A percentile compares a stretch with the other conserved stretches of the same genome.
Conservation (phyloP, 768 basidiomycete genomes). For the Rubroboletus pulcherrimus region DNA sequence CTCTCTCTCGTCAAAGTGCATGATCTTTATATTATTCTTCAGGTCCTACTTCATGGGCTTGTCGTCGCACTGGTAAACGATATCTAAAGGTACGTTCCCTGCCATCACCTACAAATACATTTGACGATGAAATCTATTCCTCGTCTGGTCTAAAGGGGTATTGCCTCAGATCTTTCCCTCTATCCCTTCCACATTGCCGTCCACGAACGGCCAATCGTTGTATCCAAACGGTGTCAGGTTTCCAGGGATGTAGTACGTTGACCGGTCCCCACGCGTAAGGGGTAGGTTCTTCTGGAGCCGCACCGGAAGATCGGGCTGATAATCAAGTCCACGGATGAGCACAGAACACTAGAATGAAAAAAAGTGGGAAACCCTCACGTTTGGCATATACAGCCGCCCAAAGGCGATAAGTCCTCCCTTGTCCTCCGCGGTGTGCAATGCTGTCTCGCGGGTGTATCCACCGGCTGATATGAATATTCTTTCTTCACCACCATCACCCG, state of each 20-base stretch:
- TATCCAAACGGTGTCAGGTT: conserved; percentile 27
- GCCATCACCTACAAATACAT: too few relatives aligned
- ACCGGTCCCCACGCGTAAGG: conserved; percentile 16
- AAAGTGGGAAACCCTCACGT: conserved; percentile 27
- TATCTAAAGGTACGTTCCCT: not conserved
- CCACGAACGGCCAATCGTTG: conserved; percentile 30
- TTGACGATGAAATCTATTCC: not conserved
- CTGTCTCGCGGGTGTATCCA: conserved; percentile 41
- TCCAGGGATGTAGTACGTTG: conserved; percentile 24
- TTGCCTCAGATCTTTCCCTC: not conserved
- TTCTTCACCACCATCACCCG: conserved; percentile 22
- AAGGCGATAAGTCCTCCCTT: conserved; percentile 26
- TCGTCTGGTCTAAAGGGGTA: not conserved
- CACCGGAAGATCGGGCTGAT: conserved; percentile 32
- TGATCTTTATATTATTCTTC: not conserved
- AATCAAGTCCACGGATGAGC: not conserved
- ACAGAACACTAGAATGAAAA: not conserved
- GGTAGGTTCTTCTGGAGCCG: conserved; percentile 23
- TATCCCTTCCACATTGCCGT: not conserved
- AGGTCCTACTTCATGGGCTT: not conserved
- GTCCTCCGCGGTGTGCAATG: conserved; percentile 35
- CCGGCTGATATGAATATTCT: conserved; percentile 41
- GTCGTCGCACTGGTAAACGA: too few relatives aligned
- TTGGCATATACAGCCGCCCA: conserved; percentile 37
- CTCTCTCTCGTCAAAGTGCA: not conserved